phyloP scores from a whole-genome alignment of 139 green algal genomes.

The Chlorella sp. region DNA sequence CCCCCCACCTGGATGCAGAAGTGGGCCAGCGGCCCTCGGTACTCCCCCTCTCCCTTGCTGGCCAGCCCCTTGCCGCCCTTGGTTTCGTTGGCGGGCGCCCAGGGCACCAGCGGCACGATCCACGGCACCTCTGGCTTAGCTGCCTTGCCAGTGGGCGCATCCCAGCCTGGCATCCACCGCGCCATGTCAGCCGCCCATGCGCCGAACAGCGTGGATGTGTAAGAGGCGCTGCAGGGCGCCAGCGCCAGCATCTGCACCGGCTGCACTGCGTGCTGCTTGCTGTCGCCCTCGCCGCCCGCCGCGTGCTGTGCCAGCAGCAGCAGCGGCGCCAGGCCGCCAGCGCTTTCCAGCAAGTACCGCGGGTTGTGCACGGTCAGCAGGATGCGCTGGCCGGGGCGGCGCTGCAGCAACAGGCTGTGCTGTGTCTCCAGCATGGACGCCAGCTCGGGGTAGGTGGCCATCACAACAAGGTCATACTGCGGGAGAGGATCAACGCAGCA shows the following conservation, averaged over 20 bases:
- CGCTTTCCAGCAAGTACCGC: not conserved
- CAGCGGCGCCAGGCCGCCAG: not conserved
- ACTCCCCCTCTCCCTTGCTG: not conserved
- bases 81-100: not conserved
- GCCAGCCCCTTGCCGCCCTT: not conserved
- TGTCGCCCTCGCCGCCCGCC: not conserved
- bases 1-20: constrained; percentile 25
- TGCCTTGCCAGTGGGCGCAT: not conserved
- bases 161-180: not conserved
- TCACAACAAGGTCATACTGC: not conserved
- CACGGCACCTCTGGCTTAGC: not conserved
- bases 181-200: not conserved
- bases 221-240: not conserved
- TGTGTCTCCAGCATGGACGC: not conserved
- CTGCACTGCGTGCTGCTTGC: not conserved
- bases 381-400: not conserved
- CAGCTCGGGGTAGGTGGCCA: constrained; percentile 11
- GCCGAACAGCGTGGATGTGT: not conserved
- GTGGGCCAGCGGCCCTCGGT: not conserved
- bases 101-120: not conserved
- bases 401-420: not conserved
- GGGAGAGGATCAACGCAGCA: not conserved
- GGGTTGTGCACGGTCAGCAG: constrained; percentile 9
- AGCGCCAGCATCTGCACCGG: constrained; percentile 12
- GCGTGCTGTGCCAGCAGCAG: not conserved